Conservation (phyloP, 306 rosid species). For the Glycyrrhiza uralensis region DNA sequence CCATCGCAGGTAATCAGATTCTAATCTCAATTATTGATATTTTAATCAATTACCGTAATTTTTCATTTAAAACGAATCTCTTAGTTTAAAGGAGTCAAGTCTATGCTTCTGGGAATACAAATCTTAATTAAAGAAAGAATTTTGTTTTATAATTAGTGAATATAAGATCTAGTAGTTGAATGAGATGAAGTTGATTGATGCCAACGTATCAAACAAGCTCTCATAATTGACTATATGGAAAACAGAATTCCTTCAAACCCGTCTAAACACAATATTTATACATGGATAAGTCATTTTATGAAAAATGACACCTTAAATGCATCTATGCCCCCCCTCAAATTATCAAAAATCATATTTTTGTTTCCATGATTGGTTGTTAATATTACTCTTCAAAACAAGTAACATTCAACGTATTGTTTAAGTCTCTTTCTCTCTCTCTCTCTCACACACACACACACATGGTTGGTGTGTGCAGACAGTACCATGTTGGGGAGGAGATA, state of each 20-base stretch:
- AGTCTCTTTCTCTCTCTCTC: slow-evolving; percentile 23
- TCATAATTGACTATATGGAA: slow-evolving; percentile 31
- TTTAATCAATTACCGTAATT: too few species aligned
- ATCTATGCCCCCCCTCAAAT: not conserved
- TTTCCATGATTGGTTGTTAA: slow-evolving; percentile 16
- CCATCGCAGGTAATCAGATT: too few species aligned
- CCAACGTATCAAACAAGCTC: slow-evolving; percentile 10
- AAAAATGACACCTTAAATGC: slow-evolving; percentile 20
- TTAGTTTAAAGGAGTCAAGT: too few species aligned
- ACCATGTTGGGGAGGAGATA: slow-evolving; percentile 1
- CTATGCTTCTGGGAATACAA: too few species aligned
- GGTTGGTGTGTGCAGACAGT: slow-evolving; percentile 24
- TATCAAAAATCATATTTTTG: not conserved
- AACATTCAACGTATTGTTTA: slow-evolving; percentile 18
- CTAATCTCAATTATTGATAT: too few species aligned
- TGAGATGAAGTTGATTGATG: slow-evolving; percentile 31
- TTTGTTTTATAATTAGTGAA: not conserved
- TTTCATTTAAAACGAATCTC: too few species aligned
- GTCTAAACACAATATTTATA: slow-evolving; percentile 26
- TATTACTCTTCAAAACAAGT: slow-evolving; percentile 17
- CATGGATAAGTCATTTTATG: slow-evolving; percentile 25
- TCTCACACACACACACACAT: slow-evolving; percentile 17
- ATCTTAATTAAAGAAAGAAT: not conserved
- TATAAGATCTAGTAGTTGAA: not conserved
- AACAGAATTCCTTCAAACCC: slow-evolving; percentile 37